Evolutionary conservation across 305 asterid species (phyloP).

Genomic region (Stenogyne calaminthoides): DNA sequence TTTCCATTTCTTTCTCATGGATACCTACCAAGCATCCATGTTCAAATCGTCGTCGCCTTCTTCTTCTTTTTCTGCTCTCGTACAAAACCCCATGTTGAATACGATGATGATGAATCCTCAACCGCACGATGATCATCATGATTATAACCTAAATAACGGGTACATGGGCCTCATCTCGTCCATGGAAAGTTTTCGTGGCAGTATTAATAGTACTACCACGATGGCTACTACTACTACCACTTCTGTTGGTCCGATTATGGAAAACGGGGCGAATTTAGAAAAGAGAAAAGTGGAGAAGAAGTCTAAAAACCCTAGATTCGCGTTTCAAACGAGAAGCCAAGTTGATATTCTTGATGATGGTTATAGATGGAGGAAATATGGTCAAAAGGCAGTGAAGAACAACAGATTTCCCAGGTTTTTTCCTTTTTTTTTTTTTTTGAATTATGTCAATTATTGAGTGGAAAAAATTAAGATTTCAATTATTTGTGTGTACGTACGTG

Average conservation of each 20-base stretch:
- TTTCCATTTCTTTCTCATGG: conserved; percentile 30
- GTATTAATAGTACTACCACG: not conserved
- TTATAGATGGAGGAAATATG: conserved; percentile 89
- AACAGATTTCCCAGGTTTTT: conserved; percentile 72
- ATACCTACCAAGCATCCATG: conserved; percentile 28
- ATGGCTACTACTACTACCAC: not conserved
- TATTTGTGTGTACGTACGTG: not conserved
- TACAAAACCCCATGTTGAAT: conserved; percentile 27
- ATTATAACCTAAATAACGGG: conserved; percentile 24
- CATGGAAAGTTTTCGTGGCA: conserved; percentile 27
- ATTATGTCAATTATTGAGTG: not conserved
- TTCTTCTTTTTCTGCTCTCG: conserved; percentile 29
- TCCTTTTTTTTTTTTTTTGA: not conserved
- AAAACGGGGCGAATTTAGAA: conserved; percentile 30
- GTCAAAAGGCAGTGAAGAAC: conserved; percentile 85
- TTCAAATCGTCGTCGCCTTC: conserved; percentile 8
- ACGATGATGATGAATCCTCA: conserved; percentile 13
- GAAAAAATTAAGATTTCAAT: not conserved
- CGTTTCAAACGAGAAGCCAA: conserved; percentile 85
- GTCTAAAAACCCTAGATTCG: conserved; percentile 50
- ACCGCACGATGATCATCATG: conserved; percentile 14
- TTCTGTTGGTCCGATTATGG: not conserved
- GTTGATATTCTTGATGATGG: conserved; percentile 92
- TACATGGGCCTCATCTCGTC: conserved; percentile 37
- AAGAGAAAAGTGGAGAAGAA: conserved; percentile 54